These are phyloP conservation scores for Vitis rotundifolia DNA, from an alignment of 164 flowering plant species.

Conservation along the genomic window DNA sequence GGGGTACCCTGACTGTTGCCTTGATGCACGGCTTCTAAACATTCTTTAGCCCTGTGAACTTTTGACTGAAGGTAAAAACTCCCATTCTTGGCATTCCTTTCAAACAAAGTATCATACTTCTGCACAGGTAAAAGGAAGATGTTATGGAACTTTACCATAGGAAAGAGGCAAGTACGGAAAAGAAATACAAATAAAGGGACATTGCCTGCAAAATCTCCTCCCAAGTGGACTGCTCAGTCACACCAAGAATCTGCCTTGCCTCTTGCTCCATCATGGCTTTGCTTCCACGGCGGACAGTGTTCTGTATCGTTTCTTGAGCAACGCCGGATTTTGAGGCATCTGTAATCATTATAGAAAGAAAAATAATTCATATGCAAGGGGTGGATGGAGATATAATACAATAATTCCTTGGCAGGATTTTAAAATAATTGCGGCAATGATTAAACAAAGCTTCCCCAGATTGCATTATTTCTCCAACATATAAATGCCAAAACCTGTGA, in stretches of 20 bases:
- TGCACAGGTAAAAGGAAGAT: slow-evolving; percentile 12
- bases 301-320: slow-evolving; percentile 57
- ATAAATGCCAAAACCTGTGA: too few species aligned
- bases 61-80: slow-evolving; percentile 64
- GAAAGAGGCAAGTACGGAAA: not conserved
- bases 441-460: too few species aligned
- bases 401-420: too few species aligned
- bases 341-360: slow-evolving; percentile 13
- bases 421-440: too few species aligned
- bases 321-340: slow-evolving; percentile 62
- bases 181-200: not conserved
- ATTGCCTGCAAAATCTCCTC: slow-evolving; percentile 63
- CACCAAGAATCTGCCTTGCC: slow-evolving; percentile 78
- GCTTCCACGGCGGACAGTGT: slow-evolving; percentile 43
- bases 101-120: slow-evolving; percentile 52
- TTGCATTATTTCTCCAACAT: too few species aligned
- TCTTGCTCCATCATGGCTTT: slow-evolving; percentile 67
- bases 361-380: too few species aligned
- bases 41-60: slow-evolving; percentile 62
- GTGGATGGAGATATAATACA: too few species aligned
- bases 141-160: not conserved
- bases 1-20: slow-evolving; percentile 22
- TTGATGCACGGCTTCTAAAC: slow-evolving; percentile 37
- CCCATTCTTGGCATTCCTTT: slow-evolving; percentile 45
- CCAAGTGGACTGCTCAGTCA: slow-evolving; percentile 60